These are phyloP conservation scores for Trichosporon inkin DNA, from an alignment of 1,284 basidiomycete species.

Conservation along the genomic window DNA sequence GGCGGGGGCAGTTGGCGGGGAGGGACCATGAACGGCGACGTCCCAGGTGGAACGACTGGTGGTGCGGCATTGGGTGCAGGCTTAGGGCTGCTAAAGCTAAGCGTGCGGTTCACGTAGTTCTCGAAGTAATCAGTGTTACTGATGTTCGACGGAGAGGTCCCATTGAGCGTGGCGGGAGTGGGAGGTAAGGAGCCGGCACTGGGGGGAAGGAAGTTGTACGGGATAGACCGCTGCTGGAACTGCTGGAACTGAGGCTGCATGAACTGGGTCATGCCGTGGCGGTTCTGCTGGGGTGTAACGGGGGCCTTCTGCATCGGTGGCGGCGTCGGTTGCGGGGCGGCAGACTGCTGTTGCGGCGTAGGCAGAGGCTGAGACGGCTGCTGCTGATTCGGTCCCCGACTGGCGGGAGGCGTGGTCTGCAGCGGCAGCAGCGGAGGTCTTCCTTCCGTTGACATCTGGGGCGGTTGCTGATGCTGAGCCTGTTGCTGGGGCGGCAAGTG, in stretches of 20 bases:
- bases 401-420: not conserved
- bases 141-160: conserved; percentile 5
- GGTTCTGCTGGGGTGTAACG: not conserved
- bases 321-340: not conserved
- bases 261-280: not conserved
- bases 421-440: not conserved
- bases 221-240: conserved; percentile 8
- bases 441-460: not conserved
- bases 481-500: not conserved
- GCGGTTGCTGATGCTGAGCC: not conserved
- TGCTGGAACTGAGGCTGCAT: conserved; percentile 9
- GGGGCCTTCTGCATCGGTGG: not conserved
- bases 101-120: conserved; percentile 19
- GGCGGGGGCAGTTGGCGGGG: not conserved
- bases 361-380: not conserved
- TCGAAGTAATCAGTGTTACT: conserved; percentile 21
- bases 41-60: not conserved
- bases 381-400: not conserved
- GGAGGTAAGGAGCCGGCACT: conserved; percentile 3
- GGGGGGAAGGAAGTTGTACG: conserved; percentile 23
- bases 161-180: conserved; percentile 16
- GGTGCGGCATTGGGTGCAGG: conserved; percentile 2
- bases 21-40: not conserved
- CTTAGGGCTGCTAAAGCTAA: conserved; percentile 17
- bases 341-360: conserved; percentile 6